Evolutionary conservation across 257 asterid genomes (phyloP).

Genomic region (Nicotiana undulata): DNA sequence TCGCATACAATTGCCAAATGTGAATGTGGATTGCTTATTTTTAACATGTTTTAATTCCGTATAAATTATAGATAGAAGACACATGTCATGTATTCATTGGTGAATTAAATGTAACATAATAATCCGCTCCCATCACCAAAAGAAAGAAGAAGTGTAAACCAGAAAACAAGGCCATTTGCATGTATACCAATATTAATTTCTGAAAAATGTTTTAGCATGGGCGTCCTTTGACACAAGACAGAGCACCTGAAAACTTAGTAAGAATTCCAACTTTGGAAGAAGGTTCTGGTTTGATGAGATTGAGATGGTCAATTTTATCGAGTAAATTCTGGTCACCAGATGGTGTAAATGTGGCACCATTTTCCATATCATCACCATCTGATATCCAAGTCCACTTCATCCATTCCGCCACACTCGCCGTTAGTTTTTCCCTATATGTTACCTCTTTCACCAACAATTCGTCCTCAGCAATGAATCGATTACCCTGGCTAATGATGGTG

Average conservation of each 20-base stretch:
- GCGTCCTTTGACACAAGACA: neutral
- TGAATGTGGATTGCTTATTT: neutral
- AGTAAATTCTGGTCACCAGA: conserved; percentile 3
- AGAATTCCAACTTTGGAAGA: neutral
- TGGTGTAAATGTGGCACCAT: conserved; percentile 8
- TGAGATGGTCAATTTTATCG: neutral
- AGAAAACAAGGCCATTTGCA: neutral
- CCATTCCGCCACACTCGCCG: neutral
- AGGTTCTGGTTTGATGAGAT: neutral
- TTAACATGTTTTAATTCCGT: neutral
- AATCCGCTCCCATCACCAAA: neutral
- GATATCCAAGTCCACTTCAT: conserved; percentile 11
- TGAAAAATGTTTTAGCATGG: neutral
- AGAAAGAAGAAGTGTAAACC: neutral
- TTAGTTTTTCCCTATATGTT: neutral
- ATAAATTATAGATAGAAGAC: too few relatives aligned
- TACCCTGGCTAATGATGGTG: conserved; percentile 6
- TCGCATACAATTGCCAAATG: neutral
- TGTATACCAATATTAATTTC: too few relatives aligned
- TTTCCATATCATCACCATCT: conserved; percentile 4
- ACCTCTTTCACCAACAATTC: conserved; percentile 6
- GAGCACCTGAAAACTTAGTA: conserved; percentile 1
- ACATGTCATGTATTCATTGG: too few relatives aligned
- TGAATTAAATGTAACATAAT: neutral
- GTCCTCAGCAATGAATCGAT: neutral